Evolutionary conservation across 2,329 filamentous ascomycete species (phyloP), one percentile per base, ranked within the genome.

Genomic region (Clarireedia sp.): DNA sequence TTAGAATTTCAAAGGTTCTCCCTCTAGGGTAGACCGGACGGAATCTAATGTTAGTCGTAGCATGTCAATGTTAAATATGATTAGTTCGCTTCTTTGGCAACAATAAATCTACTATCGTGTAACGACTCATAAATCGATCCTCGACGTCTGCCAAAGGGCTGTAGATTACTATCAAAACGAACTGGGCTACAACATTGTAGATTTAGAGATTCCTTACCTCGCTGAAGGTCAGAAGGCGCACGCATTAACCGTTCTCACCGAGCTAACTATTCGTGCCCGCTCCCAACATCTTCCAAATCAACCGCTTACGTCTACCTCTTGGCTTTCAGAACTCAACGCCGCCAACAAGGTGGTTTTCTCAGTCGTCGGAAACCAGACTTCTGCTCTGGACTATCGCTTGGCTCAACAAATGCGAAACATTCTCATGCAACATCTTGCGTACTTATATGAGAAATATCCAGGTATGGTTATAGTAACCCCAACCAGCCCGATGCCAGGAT

Each of bases 401-500:
- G 85, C 84, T 44, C 86, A 89, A 63, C 81, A 86, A 63, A 70
- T 96, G 33, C 83, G 90, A 23, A 79, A 82, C 36, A 72, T 91
- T 36, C 73, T 92, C 54, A 95, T 95, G 89, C 76, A 80, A 37
- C 89, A 95, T 70, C 75, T 95, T 16, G 81, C 87, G 0, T 76
- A 78, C 63, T 73, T 95, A 1, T 96, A 83, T 72, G 73, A 80
- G 62, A 72, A 77, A 54, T 72, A 95, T 48, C 87, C 89, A 0
- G 87, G 86, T 19, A 72, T 96, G 58, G 72, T 96, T 36, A 82
- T 96, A 57, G 73, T 95, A 43, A 87, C 86, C 2, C 91, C 91
- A 0, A 90, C 89, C 1, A 81, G 82, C 3, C 87, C 90, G 0
- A 79, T 86, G 57, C 76, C 82, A 0, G 90, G 90, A 12, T 95